Evolutionary conservation across 805 yeast genomes (phyloP), one percentile per base, ranked within the genome.

Genomic region (Ogataea corticis): DNA sequence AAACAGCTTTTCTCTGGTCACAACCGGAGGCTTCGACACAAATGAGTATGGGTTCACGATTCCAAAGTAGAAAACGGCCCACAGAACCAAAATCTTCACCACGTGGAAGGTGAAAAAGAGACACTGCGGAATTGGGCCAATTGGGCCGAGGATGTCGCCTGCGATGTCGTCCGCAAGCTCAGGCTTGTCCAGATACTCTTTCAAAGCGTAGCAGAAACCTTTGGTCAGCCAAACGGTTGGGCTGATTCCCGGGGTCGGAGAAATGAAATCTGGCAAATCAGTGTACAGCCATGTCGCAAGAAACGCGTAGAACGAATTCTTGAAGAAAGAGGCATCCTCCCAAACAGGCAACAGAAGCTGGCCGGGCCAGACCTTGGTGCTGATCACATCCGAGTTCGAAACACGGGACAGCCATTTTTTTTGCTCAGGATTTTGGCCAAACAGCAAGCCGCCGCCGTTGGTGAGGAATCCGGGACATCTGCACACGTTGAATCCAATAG

Each of bases 201-300:
- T 51, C 19, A 74, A 57, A 2, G 70, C 17, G 19, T 54, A 48
- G 12, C 65, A 58, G 4, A 59, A 44, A 2, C 49, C 15, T 43
- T 59, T 67, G 5, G 76, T 67, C 21, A 81, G 45, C 54, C 80
- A 79, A 57, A 82, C 84, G 10, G 95, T 85, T 45, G 89, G 68
- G 53, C 91, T 85, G 46, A 82, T 76, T 18, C 97, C 97, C 0
- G 98, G 98, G 3, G 98, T 92, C 38, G 97, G 97, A 29, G 91
- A 79, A 43, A 89, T 71, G 56, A 73, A 77, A 60, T 89, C 96
- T 2, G 99, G 99, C 63, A 94, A 75, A 69, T 94, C 98, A 1
- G 96, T 83, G 66, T 91, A 94, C 48, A 94, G 76, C 98, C 99
- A 94, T 14, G 69, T 67, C 9, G 76, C 41, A 56, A 87, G 67